A percentile compares a stretch with the other conserved stretches of the same genome.
These are phyloP conservation scores for Cladosporium sp. DNA, from an alignment of 2,329 filamentous ascomycete species.

Conservation along the genomic window DNA sequence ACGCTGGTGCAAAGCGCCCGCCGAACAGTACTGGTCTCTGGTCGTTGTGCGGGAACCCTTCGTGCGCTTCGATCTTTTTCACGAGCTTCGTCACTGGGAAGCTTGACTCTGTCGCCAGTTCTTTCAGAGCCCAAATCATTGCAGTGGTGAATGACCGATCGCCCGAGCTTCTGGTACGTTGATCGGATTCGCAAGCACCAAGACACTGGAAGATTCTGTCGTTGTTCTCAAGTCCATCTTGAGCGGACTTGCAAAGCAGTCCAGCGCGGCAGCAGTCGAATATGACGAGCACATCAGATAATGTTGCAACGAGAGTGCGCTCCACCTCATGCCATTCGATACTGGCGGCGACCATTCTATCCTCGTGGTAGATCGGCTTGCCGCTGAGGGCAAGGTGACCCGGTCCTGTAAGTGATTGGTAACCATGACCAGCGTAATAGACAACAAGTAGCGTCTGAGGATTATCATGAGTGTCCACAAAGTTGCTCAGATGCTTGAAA, in stretches of 20 bases:
- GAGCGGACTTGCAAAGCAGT: neutral
- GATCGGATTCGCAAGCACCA: neutral
- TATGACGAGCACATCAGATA: neutral
- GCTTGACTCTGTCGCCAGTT: neutral
- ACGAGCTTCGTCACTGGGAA: neutral
- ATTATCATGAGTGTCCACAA: slow-evolving; percentile 25
- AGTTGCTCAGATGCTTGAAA: slow-evolving; percentile 25
- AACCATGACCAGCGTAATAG: slow-evolving; percentile 35
- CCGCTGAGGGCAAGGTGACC: neutral
- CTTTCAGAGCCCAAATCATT: neutral
- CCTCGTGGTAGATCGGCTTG: neutral
- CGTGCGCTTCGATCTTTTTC: neutral
- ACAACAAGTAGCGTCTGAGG: slow-evolving; percentile 30
- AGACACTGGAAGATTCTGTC: neutral
- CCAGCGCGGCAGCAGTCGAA: neutral
- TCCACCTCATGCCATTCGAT: neutral
- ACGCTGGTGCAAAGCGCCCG: neutral
- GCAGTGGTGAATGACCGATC: neutral
- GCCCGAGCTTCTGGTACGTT: neutral
- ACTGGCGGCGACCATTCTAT: neutral
- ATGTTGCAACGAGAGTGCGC: neutral
- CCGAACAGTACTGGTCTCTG: neutral
- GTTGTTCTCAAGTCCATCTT: neutral
- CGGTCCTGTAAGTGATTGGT: neutral
- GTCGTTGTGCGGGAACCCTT: neutral